Percentiles rank a stretch among this genome's conserved stretches.
Conservation (phyloP, 2,329 filamentous ascomycete species). For the Aspergillus sp. region DNA sequence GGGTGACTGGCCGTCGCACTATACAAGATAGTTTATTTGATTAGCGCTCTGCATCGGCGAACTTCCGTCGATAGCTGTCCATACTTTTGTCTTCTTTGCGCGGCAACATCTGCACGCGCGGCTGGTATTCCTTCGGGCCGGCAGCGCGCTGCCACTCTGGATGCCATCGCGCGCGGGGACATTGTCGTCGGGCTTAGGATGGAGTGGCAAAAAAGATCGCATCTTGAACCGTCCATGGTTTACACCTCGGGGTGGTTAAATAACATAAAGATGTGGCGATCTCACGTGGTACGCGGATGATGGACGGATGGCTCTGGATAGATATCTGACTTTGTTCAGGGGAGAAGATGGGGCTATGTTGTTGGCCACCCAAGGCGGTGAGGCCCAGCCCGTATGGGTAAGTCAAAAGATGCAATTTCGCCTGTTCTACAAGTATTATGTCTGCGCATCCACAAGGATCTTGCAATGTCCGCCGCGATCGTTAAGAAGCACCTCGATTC, state of each 20-base stretch:
- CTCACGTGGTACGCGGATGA: no score
- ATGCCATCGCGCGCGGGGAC: neutral
- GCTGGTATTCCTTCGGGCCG: neutral
- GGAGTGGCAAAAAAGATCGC: neutral
- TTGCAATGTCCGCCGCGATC: constrained; percentile 57
- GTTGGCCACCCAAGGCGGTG: no score
- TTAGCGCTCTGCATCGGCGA: neutral
- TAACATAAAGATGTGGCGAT: no score
- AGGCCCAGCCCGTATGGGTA: no score
- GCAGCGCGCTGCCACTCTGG: neutral
- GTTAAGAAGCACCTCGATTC: constrained; percentile 48
- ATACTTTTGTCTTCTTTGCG: neutral
- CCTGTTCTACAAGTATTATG: no score
- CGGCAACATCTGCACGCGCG: neutral
- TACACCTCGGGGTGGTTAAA: no score
- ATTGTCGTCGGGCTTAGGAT: neutral
- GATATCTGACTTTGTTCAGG: no score
- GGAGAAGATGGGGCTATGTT: no score
- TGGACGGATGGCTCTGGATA: no score
- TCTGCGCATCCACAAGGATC: constrained; percentile 35
- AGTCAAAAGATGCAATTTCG: no score
- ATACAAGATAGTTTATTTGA: neutral
- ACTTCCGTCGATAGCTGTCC: neutral
- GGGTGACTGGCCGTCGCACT: neutral
- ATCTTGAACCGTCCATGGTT: no score